Conservation (phyloP, 1,284 basidiomycete genomes). For the Rhodotorula glutinis region DNA sequence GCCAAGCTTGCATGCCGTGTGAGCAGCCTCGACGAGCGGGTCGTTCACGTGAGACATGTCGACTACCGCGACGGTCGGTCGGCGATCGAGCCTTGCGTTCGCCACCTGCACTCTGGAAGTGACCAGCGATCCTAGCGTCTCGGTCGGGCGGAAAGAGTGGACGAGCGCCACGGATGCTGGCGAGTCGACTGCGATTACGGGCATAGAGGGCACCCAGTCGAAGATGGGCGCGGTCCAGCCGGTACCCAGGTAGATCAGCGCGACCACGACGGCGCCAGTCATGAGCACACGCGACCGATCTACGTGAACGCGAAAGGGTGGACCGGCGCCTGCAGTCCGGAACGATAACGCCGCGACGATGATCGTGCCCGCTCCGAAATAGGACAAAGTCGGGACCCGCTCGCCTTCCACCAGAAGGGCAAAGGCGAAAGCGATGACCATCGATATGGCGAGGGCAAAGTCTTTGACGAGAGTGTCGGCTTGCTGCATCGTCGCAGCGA, state of each 20-base stretch:
- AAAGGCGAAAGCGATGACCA: constrained; percentile 46
- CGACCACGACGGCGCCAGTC: constrained; percentile 16
- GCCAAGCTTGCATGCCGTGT: constrained; percentile 26
- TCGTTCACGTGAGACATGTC: constrained; percentile 32
- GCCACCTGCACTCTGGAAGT: constrained; percentile 18
- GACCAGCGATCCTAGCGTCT: too few relatives aligned
- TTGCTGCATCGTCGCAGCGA: constrained; percentile 46
- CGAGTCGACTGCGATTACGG: too few relatives aligned
- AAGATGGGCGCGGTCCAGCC: not conserved
- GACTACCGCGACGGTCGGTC: constrained; percentile 32
- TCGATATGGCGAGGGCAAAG: constrained; percentile 47
- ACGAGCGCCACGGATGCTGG: too few relatives aligned
- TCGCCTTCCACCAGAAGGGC: constrained; percentile 40
- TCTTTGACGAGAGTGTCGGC: constrained; percentile 50
- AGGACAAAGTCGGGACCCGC: constrained; percentile 36
- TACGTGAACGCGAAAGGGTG: constrained; percentile 5
- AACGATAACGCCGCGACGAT: constrained; percentile 45
- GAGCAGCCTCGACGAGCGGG: constrained; percentile 5
- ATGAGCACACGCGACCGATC: not conserved
- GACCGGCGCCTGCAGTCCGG: constrained; percentile 10
- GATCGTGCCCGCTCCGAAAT: constrained; percentile 44
- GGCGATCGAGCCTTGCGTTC: constrained; percentile 8
- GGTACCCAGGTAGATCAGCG: not conserved
- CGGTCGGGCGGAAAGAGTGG: too few relatives aligned
- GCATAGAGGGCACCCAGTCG: too few relatives aligned